Conservation (phyloP, 805 yeast genomes). For the Hanseniaspora pseudoguilliermondii region DNA sequence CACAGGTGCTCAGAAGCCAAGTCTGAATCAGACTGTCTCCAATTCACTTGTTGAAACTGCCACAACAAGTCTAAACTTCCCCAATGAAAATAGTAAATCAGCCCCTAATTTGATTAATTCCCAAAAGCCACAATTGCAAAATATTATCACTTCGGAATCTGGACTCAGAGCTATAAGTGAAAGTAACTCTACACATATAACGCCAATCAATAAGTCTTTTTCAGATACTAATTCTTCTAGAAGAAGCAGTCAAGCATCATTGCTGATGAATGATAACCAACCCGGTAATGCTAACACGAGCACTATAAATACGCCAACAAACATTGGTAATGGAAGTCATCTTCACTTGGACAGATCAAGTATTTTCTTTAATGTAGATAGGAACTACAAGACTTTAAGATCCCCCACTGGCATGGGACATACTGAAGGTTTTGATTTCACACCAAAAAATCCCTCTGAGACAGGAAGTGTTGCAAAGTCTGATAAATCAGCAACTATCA, state of each 20-base stretch:
- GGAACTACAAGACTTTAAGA: neutral
- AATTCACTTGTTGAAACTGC: neutral
- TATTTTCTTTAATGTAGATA: neutral
- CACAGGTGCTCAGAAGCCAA: neutral
- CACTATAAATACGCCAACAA: neutral
- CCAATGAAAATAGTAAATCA: neutral
- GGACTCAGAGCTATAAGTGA: conserved; percentile 2
- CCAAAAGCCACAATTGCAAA: conserved; percentile 4
- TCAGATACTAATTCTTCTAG: conserved; percentile 1
- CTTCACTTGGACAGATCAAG: neutral
- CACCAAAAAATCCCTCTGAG: neutral
- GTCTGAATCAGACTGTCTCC: neutral
- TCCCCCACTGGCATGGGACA: neutral
- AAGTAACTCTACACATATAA: neutral
- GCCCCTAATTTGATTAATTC: neutral
- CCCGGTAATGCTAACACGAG: no score
- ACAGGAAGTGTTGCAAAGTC: neutral
- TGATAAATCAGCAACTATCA: neutral
- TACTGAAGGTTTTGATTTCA: neutral
- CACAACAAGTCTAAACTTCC: neutral
- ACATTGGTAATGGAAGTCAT: neutral
- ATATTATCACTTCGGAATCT: conserved; percentile 7
- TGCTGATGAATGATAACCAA: neutral
- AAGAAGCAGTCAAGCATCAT: conserved; percentile 3
- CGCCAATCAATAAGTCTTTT: neutral